phyloP scores from a whole-genome alignment of 148 eudicot species.

The Rhododendron ovatum region DNA sequence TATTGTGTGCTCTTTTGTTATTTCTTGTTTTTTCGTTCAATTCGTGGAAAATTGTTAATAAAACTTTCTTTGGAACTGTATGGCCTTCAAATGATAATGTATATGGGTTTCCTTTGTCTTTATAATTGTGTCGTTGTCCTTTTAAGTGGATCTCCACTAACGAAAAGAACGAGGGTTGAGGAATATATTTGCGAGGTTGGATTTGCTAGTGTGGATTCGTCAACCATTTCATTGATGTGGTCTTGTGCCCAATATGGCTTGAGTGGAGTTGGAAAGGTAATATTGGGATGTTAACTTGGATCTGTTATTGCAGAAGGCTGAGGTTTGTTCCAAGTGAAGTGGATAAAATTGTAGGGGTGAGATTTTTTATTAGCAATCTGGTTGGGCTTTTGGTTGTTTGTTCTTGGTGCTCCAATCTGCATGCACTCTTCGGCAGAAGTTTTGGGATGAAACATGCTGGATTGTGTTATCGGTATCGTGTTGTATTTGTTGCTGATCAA shows the following conservation, averaged over 20 bases:
- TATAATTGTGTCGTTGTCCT: not conserved
- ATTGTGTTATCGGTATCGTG: not conserved
- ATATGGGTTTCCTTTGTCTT: not conserved
- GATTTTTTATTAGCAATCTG: not conserved
- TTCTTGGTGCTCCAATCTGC: slow-evolving; percentile 11
- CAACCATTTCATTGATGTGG: not conserved
- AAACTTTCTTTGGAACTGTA: not conserved
- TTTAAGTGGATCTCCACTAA: not conserved
- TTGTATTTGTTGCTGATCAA: not conserved
- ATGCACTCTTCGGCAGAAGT: slow-evolving; percentile 2
- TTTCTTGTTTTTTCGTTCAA: not conserved
- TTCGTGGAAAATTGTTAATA: not conserved
- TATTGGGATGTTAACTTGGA: not conserved
- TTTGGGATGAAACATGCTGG: slow-evolving; percentile 4
- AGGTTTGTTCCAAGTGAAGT: slow-evolving; percentile 7
- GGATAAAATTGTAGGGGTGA: slow-evolving; percentile 7
- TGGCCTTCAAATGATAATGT: not conserved
- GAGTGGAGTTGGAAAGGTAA: not conserved
- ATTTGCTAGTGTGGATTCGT: slow-evolving; percentile 1
- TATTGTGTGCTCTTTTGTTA: not conserved
- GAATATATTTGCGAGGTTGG: slow-evolving; percentile 7
- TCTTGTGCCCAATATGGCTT: slow-evolving; percentile 2
- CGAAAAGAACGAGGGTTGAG: not conserved
- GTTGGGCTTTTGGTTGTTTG: slow-evolving; percentile 5
- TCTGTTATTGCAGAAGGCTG: not conserved